Percentiles rank a stretch among this genome's conserved stretches.
These are phyloP conservation scores for Epichloe brachyelytri DNA, from an alignment of 2,329 filamentous ascomycete species.

Conservation along the genomic window DNA sequence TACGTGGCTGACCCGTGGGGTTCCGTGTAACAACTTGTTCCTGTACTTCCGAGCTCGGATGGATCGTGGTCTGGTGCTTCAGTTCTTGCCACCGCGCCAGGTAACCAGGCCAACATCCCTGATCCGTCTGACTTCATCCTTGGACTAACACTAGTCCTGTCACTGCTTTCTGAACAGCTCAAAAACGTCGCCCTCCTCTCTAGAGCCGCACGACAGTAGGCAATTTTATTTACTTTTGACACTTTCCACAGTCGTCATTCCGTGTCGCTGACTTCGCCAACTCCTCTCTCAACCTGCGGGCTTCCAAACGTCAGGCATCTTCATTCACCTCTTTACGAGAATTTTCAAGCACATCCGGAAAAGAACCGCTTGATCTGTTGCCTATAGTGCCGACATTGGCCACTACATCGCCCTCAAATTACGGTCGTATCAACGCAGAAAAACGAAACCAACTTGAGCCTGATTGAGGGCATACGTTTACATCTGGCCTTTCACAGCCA, in stretches of 20 bases:
- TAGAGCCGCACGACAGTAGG: neutral
- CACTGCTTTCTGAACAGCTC: too few species aligned
- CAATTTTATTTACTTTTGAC: neutral
- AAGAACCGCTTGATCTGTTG: constrained; percentile 2
- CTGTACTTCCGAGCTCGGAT: too few species aligned
- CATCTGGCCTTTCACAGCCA: constrained; percentile 6
- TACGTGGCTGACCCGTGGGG: too few species aligned
- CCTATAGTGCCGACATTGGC: constrained; percentile 9
- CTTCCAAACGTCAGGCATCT: constrained; percentile 1
- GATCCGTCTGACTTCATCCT: too few species aligned
- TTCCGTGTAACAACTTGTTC: too few species aligned
- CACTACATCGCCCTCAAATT: constrained; percentile 13
- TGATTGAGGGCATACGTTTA: constrained; percentile 17
- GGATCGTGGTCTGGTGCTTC: too few species aligned
- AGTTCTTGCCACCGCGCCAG: too few species aligned
- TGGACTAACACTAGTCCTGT: too few species aligned
- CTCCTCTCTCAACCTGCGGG: neutral
- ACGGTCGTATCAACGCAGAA: constrained; percentile 23
- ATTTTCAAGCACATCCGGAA: neutral
- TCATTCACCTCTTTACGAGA: neutral
- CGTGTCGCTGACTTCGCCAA: neutral
- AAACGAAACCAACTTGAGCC: constrained; percentile 20
- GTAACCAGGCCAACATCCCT: too few species aligned
- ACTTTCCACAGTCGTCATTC: neutral
- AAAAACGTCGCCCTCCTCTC: too few species aligned